These are phyloP conservation scores for Eucalyptus coolabah DNA, from an alignment of 345 rosid species.

Conservation along the genomic window DNA sequence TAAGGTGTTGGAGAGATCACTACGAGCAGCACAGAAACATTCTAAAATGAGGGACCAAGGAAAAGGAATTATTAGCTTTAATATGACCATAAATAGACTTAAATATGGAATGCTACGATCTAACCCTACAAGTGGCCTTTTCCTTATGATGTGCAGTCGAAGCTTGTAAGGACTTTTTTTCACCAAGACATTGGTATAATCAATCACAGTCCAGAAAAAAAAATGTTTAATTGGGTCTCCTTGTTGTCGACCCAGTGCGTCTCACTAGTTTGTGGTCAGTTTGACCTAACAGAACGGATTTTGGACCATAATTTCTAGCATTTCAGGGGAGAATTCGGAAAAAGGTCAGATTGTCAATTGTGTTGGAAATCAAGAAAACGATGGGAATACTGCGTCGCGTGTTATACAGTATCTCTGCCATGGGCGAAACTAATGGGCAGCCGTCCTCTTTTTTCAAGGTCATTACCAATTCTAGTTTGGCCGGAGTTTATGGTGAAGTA, in stretches of 20 bases:
- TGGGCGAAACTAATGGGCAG: not conserved
- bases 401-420: not conserved
- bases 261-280: not conserved
- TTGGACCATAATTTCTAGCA: not conserved
- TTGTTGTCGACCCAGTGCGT: not conserved
- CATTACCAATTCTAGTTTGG: not conserved
- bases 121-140: not conserved
- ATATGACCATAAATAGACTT: not conserved
- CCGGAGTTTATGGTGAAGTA: not conserved
- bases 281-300: not conserved
- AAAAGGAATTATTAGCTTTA: not conserved
- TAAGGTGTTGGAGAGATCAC: not conserved
- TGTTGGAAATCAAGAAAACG: not conserved
- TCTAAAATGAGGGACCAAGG: not conserved
- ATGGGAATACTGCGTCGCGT: not conserved
- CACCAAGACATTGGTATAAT: not conserved
- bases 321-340: not conserved
- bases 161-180: not conserved
- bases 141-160: not conserved
- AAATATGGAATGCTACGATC: not conserved
- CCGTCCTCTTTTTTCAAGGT: not conserved
- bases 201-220: not conserved
- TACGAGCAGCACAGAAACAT: not conserved
- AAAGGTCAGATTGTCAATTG: not conserved
- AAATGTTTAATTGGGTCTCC: not conserved